These are phyloP conservation scores for Blastobotrys illinoisensis DNA, from an alignment of 1,139 yeast genomes.

Conservation along the genomic window DNA sequence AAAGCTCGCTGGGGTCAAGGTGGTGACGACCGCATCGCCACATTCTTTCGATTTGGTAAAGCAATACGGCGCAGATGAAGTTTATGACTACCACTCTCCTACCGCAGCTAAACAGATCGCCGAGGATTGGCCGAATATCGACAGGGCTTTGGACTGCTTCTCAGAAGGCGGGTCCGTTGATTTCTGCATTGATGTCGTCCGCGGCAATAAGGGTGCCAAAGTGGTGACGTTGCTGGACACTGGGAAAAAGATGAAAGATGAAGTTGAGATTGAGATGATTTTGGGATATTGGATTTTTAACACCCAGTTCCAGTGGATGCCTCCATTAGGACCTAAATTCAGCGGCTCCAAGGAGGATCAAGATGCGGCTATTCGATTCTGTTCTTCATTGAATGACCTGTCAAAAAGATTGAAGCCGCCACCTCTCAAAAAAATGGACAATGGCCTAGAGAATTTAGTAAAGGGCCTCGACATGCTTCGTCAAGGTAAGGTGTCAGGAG, in stretches of 20 bases:
- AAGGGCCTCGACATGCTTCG: neutral
- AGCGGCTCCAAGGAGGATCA: neutral
- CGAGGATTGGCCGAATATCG: neutral
- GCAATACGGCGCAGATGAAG: neutral
- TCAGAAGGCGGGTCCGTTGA: neutral
- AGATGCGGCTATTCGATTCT: neutral
- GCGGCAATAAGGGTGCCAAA: neutral
- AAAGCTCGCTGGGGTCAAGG: neutral
- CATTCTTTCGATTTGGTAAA: neutral
- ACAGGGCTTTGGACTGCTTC: neutral
- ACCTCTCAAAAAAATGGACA: neutral
- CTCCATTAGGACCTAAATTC: neutral
- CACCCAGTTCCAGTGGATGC: neutral
- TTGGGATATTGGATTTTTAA: neutral
- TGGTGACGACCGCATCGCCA: neutral
- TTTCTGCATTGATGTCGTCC: neutral
- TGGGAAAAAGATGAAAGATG: neutral
- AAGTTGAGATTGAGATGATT: neutral
- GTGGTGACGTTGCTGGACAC: neutral
- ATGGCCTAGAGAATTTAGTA: neutral
- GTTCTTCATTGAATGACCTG: neutral
- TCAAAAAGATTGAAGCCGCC: neutral
- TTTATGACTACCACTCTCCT: neutral
- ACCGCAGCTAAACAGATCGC: neutral
- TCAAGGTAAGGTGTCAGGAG: neutral